Conservation (phyloP, 2,329 filamentous ascomycete genomes). For the Podosphaera leucotricha region DNA sequence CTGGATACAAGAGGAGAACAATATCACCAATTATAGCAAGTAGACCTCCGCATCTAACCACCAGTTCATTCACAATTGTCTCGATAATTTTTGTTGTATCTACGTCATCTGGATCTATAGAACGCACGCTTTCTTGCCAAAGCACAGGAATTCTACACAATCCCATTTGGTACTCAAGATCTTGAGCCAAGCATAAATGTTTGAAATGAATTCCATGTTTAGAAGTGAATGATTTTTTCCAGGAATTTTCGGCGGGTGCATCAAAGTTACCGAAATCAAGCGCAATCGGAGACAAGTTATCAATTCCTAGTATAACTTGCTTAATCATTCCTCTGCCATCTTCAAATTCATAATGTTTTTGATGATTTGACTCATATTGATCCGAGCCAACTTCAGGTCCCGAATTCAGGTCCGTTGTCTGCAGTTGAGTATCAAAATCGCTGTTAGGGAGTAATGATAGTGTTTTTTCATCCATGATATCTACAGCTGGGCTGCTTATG, state of each 20-base stretch:
- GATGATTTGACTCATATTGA: no score
- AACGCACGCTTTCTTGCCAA: constrained; percentile 5
- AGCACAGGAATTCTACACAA: constrained; percentile 1
- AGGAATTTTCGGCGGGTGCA: constrained; percentile 1
- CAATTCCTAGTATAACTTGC: constrained; percentile 8
- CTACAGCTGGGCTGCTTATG: no score
- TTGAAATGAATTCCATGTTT: constrained; percentile 7
- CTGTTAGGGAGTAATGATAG: no score
- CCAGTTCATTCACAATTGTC: constrained; percentile 7
- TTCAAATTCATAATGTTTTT: not conserved
- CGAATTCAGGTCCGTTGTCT: no score
- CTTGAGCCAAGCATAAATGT: constrained; percentile 10
- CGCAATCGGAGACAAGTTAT: constrained; percentile 2
- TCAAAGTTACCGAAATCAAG: constrained; percentile 8
- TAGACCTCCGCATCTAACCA: constrained; percentile 7
- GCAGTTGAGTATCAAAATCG: no score
- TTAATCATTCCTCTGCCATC: constrained; percentile 4
- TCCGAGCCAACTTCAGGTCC: no score
- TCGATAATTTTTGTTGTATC: constrained; percentile 4
- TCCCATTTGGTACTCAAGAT: constrained; percentile 7
- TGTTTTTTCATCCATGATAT: no score
- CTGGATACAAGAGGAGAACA: constrained; percentile 10
- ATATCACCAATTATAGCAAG: constrained; percentile 5
- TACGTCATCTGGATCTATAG: constrained; percentile 2
- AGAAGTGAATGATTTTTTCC: constrained; percentile 4